These are phyloP conservation scores for Saprolegnia parasitica DNA, from an alignment of 352 stramenopile species.

Conservation along the genomic window DNA sequence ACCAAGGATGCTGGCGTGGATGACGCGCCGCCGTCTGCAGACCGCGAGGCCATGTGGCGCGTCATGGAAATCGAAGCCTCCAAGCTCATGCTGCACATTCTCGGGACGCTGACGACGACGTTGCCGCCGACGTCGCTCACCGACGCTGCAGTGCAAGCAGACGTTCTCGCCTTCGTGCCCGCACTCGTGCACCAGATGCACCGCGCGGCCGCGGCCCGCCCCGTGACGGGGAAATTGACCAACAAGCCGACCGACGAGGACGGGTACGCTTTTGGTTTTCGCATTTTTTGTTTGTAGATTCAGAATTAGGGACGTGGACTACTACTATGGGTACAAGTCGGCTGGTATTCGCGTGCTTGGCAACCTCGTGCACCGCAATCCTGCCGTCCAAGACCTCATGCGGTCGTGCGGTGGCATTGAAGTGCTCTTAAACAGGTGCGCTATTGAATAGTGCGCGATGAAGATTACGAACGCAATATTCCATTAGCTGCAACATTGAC, in stretches of 20 bases:
- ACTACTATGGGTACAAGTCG: constrained; percentile 69
- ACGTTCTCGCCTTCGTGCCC: constrained; percentile 33
- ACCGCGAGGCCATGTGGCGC: constrained; percentile 64
- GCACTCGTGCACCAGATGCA: constrained; percentile 57
- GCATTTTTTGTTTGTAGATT: constrained; percentile 13
- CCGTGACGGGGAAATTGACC: not conserved
- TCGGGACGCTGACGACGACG: constrained; percentile 54
- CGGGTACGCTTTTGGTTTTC: not conserved
- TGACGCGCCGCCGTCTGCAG: constrained; percentile 29
- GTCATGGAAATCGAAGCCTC: constrained; percentile 74
- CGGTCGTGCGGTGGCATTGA: constrained; percentile 63
- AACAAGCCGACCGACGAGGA: constrained; percentile 23
- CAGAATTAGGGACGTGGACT: constrained; percentile 12
- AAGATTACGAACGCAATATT: not conserved
- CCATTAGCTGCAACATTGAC: constrained; percentile 71
- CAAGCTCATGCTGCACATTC: constrained; percentile 60
- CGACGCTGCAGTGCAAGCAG: constrained; percentile 6
- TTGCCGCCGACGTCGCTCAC: not conserved
- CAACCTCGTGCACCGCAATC: constrained; percentile 76
- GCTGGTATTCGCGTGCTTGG: constrained; percentile 72
- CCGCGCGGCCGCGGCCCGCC: constrained; percentile 42
- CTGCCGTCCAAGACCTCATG: constrained; percentile 66
- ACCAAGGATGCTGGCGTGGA: constrained; percentile 55
- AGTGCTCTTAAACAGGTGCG: constrained; percentile 75
- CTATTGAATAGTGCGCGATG: not conserved